Base-by-base conservation (phyloP, 73 alveolate species). In the Loxodes magnus region DNA sequence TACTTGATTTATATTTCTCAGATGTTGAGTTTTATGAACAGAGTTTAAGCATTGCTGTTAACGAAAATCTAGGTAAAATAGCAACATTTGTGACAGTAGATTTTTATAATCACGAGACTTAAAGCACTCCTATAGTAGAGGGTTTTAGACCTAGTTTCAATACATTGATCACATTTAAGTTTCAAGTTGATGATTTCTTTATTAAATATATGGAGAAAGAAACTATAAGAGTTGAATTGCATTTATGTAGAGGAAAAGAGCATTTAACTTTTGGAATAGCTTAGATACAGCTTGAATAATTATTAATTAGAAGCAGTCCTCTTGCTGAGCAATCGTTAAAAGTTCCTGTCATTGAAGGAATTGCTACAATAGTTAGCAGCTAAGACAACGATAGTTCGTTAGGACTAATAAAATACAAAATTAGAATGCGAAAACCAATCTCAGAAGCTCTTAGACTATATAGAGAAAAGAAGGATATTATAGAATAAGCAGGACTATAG, bases 351-450 rank as follows among this genome's bases (percentile, higher is more conserved):
- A 51, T 37, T 4, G 56, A 66, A 29, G 28, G 59, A 5, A 43
- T 57, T 7, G 27, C 58, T 5, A 42, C 51, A 16, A 43, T 41
- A 22, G 67, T 54, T 10, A 54, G 73, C 22, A 35, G 28, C 26
- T 29, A 23, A n/a, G 44, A 41, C 12, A 65, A 66, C 4, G 41
- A 28, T 17, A 37, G 57, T 1, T 53, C 56, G 56, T 49, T 81
- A 16, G 94, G 94, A 10, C 33, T 37, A 16, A 43, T 74, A 4
- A 56, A 59, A 20, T 91, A 64, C 71, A 91, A 87, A 72, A 71
- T 86, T 77, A 72, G 97, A 64, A 91, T 87, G 96, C 67, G 98
- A 69, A 77, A 79, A 36, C 89, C 96, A 5, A 56, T 91, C 19
- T 48, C 54, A 25, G 94, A 91, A 64, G 83, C 91, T 0, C 59